Percentiles rank a stretch among this genome's conserved stretches.
Evolutionary conservation across 2,329 filamentous ascomycete species (phyloP).

Genomic region (Epicoccum sorghinum): DNA sequence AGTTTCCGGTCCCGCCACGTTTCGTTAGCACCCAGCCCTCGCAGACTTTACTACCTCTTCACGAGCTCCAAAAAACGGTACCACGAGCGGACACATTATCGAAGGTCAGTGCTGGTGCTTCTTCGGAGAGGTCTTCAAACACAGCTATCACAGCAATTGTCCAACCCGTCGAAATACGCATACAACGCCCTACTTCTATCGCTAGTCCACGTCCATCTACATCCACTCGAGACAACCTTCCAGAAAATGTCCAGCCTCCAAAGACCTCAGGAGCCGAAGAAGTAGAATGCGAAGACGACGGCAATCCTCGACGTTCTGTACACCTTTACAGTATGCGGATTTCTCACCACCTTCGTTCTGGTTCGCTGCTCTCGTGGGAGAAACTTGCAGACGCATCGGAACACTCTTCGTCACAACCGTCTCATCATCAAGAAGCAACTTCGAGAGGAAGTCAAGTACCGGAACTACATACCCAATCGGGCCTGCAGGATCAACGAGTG

Average conservation of each 20-base stretch:
- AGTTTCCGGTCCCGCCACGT: conserved; percentile 29
- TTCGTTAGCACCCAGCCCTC: conserved; percentile 21
- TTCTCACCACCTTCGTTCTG: conserved; percentile 52
- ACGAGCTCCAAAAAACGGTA: background rate
- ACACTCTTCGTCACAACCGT: conserved; percentile 19
- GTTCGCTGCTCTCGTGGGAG: conserved; percentile 48
- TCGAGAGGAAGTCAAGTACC: conserved; percentile 31
- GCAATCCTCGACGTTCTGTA: conserved; percentile 38
- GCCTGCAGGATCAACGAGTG: conserved; percentile 36
- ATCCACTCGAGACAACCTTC: conserved; percentile 16
- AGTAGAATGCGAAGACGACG: conserved; percentile 18
- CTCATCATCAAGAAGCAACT: conserved; percentile 21
- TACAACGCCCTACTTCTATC: conserved; percentile 28
- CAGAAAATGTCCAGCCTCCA: conserved; percentile 13
- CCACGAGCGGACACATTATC: background rate
- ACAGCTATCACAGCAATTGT: background rate
- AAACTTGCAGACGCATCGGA: conserved; percentile 32
- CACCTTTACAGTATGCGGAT: conserved; percentile 54
- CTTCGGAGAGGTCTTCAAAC: background rate
- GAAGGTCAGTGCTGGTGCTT: background rate
- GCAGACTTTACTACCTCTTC: conserved; percentile 3
- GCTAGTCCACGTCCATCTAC: conserved; percentile 24
- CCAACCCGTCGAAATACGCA: conserved; percentile 22
- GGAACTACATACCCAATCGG: conserved; percentile 11
- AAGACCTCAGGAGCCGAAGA: background rate